Evolutionary conservation across 1,139 yeast species (phyloP).

Genomic region (Hanseniaspora sp.): DNA sequence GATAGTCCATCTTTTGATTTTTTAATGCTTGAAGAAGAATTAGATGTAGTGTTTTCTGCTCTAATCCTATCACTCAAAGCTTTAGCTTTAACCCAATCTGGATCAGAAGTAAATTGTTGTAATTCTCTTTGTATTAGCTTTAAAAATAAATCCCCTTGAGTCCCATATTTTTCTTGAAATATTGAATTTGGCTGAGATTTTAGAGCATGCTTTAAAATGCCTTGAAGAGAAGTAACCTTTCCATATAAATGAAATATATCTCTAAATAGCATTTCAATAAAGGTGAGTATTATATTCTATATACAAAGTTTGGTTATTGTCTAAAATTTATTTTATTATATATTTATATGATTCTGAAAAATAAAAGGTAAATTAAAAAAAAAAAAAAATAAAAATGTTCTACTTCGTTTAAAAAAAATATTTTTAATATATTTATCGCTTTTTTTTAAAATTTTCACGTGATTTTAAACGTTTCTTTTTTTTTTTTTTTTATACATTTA

Average conservation of each 20-base stretch:
- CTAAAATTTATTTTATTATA: too few relatives aligned
- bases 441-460: too few relatives aligned
- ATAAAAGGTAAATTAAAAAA: too few relatives aligned
- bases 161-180: slow-evolving; percentile 8
- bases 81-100: slow-evolving; percentile 27
- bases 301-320: too few relatives aligned
- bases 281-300: too few relatives aligned
- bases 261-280: slow-evolving; percentile 8
- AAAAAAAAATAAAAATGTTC: too few relatives aligned
- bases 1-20: neutral
- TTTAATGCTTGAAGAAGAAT: neutral
- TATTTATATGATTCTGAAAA: too few relatives aligned
- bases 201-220: slow-evolving; percentile 2
- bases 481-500: too few relatives aligned
- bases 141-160: slow-evolving; percentile 5
- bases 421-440: too few relatives aligned
- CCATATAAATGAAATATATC: slow-evolving; percentile 7
- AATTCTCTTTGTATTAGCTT: slow-evolving; percentile 3
- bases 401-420: too few relatives aligned
- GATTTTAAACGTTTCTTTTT: neutral
- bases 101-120: slow-evolving; percentile 20
- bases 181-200: slow-evolving; percentile 7
- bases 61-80: slow-evolving; percentile 22
- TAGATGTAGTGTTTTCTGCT: neutral
- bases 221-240: neutral